Evolutionary conservation across 768 basidiomycete genomes (phyloP).

Genomic region (Phanerochaete sordida): DNA sequence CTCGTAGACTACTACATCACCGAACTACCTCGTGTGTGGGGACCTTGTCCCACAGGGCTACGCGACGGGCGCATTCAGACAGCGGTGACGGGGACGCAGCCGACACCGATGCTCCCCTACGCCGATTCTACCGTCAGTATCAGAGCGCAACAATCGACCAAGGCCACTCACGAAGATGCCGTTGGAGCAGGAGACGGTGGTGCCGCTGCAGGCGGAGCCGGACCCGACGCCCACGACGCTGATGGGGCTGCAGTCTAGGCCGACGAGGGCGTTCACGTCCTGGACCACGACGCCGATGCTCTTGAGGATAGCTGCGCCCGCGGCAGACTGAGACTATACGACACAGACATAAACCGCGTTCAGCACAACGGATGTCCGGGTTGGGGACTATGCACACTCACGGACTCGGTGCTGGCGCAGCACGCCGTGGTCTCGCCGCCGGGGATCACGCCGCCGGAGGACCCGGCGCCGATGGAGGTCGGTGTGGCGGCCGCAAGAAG

Average conservation of each 20-base stretch:
- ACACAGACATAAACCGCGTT: no score
- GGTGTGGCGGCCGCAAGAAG: constrained; percentile 12
- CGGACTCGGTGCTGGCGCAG: not conserved
- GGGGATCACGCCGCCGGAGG: not conserved
- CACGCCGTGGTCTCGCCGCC: not conserved
- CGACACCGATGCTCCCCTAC: no score
- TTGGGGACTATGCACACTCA: not conserved
- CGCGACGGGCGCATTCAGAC: no score
- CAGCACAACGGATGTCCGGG: not conserved
- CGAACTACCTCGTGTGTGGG: no score
- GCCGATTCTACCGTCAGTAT: no score
- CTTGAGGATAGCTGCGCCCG: no score
- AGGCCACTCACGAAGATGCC: not conserved
- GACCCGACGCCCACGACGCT: constrained; percentile 12
- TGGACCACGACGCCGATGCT: constrained; percentile 10
- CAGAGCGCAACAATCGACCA: no score
- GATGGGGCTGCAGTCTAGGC: constrained; percentile 17
- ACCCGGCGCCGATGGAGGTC: not conserved
- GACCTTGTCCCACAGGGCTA: no score
- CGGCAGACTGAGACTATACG: no score
- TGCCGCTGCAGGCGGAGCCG: constrained; percentile 9
- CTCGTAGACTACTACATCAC: no score
- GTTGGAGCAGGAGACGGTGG: constrained; percentile 11
- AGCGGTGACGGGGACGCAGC: no score
- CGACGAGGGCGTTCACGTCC: constrained; percentile 13